Evolutionary conservation across 148 eudicot genomes (phyloP).

Genomic region (Dysphania ambrosioides): DNA sequence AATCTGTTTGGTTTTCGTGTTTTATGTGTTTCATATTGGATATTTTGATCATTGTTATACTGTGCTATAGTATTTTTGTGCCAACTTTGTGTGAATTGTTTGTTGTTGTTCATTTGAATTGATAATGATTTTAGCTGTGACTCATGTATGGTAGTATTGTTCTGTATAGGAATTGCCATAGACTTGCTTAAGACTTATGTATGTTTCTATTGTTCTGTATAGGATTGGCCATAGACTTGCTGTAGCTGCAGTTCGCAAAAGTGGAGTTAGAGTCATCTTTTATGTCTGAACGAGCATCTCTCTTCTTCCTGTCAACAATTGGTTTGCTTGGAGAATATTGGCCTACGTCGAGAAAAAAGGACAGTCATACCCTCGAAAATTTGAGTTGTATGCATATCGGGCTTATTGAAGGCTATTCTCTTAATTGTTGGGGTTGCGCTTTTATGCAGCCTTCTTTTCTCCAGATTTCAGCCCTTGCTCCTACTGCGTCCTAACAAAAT

Average conservation of each 20-base stretch:
- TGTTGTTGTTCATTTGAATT: too few species aligned
- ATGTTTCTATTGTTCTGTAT: too few species aligned
- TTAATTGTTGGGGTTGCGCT: constrained; percentile 39
- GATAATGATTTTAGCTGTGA: too few species aligned
- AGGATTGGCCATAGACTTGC: constrained; percentile 45
- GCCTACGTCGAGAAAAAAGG: constrained; percentile 54
- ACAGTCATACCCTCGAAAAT: constrained; percentile 25
- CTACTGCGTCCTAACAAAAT: constrained; percentile 27
- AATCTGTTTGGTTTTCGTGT: too few species aligned
- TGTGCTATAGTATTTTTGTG: background rate
- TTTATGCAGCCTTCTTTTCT: constrained; percentile 38
- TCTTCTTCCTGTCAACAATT: constrained; percentile 54
- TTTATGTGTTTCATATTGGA: too few species aligned
- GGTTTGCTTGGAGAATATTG: constrained; percentile 73
- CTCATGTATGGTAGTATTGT: background rate
- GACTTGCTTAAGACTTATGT: too few species aligned
- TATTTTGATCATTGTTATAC: too few species aligned
- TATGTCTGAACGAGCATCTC: constrained; percentile 71
- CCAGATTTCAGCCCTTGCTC: constrained; percentile 1
- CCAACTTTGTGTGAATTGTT: too few species aligned
- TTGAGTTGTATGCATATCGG: constrained; percentile 61
- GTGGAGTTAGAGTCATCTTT: constrained; percentile 70
- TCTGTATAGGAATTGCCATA: too few species aligned
- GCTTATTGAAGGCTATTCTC: constrained; percentile 34
- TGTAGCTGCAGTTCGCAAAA: constrained; percentile 35